Evolutionary conservation across 2,329 filamentous ascomycete species (phyloP).

Genomic region (Ascochyta rabiei): DNA sequence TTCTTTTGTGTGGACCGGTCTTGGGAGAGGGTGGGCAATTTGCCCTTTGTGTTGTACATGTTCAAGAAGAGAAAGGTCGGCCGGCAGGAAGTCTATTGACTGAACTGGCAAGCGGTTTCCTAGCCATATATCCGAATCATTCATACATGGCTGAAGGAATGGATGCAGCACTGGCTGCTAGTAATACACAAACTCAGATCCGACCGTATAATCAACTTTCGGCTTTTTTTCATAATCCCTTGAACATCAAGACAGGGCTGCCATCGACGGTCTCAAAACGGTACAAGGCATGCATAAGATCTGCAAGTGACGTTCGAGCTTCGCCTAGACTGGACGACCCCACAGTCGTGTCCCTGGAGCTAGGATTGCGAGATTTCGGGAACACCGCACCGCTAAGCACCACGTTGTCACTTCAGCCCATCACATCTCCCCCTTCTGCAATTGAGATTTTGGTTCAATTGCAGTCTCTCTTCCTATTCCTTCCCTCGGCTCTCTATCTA

Average conservation of each 20-base stretch:
- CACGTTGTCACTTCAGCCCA: conserved; percentile 19
- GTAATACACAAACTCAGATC: conserved; percentile 3
- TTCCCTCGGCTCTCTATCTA: conserved; percentile 2
- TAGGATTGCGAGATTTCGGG: conserved; percentile 20
- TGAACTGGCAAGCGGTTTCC: background rate
- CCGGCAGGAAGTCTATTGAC: background rate
- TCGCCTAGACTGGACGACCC: conserved; percentile 20
- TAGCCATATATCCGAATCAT: conserved; percentile 2
- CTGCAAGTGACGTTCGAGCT: conserved; percentile 22
- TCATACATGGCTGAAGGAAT: background rate
- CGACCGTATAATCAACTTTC: background rate
- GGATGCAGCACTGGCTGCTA: conserved; percentile 4
- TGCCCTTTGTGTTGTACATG: conserved; percentile 4
- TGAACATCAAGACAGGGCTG: background rate
- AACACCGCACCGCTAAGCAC: conserved; percentile 14
- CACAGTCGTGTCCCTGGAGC: conserved; percentile 23
- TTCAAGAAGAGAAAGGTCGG: background rate
- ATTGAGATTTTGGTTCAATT: conserved; percentile 23
- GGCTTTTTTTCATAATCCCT: background rate
- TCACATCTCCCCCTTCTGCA: conserved; percentile 15
- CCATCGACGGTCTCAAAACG: conserved; percentile 4
- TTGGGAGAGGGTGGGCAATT: background rate
- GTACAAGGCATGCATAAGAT: conserved; percentile 11
- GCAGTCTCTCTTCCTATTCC: conserved; percentile 13
- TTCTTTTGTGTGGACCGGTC: background rate